Evolutionary conservation across 2,329 filamentous ascomycete genomes (phyloP), one percentile per base, ranked within the genome.

Genomic region (Metarhizium brunneum): DNA sequence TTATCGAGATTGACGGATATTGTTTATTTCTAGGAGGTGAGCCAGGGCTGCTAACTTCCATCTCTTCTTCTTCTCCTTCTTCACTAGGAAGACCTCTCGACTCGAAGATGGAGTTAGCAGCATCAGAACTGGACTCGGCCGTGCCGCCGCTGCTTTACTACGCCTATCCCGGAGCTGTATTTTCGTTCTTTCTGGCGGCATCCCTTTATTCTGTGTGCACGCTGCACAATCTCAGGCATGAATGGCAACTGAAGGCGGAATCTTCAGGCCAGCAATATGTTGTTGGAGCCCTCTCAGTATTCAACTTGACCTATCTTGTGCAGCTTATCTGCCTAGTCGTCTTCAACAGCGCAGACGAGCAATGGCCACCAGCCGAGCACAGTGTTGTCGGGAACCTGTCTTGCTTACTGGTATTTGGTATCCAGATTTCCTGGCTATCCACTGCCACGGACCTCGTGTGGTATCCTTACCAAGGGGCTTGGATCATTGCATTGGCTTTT

Each of bases 391-490:
- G 83, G 54, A 71, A 80, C 42, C 69, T 88, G 30, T 80, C 84
- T 1, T 86, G 82, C 54, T 73, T 84, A 49, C 69, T 88, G 32
- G 74, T 83, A n/a, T 89, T 85, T 67, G 78, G 81, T 3, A 76
- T 85, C 14, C 75, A 86, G 61, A 71, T 83, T 57, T 74, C 79
- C 45, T 76, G 75, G 20, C 73, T 87, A 14, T 69, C 74, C 2
- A 78, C 82, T 53, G 71, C 73, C 18, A 65, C 73, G 35, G 72
- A 75, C 53, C 74, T 77, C 2, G 74, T 82, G 10, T 85, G 83
- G 76, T 83, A 85, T 61, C 83, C 85, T 0, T 84, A 83, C 59
- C 79, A 80, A 59, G 84, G 83, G 18, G 80, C 81, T 13, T 87
- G 85, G 76, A 60, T 80, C 35, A 66, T 87, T 16, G 80, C 80